Percentiles rank a stretch among this genome's conserved stretches.
These are phyloP conservation scores for Pyrenopolyporus hunteri DNA, from an alignment of 495 filamentous ascomycete genomes.

Conservation along the genomic window DNA sequence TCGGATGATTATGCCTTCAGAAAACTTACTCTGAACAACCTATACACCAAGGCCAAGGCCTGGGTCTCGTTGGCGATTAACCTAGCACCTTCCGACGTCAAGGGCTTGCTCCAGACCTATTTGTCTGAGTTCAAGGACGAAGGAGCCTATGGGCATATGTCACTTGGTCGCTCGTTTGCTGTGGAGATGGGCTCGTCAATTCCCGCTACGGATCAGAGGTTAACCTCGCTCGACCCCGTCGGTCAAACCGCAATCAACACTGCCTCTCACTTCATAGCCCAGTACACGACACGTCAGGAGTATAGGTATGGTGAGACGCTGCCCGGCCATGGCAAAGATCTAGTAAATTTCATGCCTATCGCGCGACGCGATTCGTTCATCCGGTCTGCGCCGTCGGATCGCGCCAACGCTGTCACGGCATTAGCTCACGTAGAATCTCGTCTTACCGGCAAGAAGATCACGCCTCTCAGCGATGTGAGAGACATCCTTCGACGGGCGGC, in stretches of 20 bases:
- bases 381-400: conserved; percentile 51
- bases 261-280: conserved; percentile 92
- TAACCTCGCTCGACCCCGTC: conserved; percentile 76
- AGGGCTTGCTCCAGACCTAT: conserved; percentile 92
- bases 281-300: conserved; percentile 96
- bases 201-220: conserved; percentile 83
- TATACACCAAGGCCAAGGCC: conserved; percentile 73
- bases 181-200: conserved; percentile 89
- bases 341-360: conserved; percentile 62
- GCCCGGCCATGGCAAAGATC: conserved; percentile 66
- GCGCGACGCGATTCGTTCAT: conserved; percentile 51
- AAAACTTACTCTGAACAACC: conserved; percentile 73
- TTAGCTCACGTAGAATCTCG: conserved; percentile 71
- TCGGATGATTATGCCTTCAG: conserved; percentile 87
- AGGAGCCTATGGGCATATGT: conserved; percentile 83
- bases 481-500: conserved; percentile 83
- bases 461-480: conserved; percentile 76
- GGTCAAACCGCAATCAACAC: conserved; percentile 78
- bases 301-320: conserved; percentile 80
- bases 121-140: conserved; percentile 92
- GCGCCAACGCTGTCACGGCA: conserved; percentile 62
- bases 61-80: conserved; percentile 85
- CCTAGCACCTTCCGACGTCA: conserved; percentile 90
- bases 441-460: conserved; percentile 65
- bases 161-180: conserved; percentile 93